Conservation (phyloP, 768 basidiomycete genomes). For the Boletus edulis region DNA sequence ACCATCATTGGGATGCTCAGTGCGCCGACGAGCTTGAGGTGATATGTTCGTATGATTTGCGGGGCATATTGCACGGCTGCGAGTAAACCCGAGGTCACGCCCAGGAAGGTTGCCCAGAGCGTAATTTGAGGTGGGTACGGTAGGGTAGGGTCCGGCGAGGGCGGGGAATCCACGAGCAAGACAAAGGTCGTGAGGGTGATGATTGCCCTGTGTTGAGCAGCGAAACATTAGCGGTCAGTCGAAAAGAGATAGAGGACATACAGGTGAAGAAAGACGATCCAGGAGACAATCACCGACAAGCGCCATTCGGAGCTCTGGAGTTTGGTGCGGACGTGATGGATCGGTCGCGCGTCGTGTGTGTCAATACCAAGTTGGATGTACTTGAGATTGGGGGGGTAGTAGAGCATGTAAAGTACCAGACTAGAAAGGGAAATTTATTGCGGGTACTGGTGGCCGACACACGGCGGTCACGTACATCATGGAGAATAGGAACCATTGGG, state of each 20-base stretch:
- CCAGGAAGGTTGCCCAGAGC: slow-evolving; percentile 85
- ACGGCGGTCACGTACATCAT: slow-evolving; percentile 60
- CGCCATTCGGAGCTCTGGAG: slow-evolving; percentile 70
- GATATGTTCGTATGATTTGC: slow-evolving; percentile 80
- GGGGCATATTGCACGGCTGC: slow-evolving; percentile 87
- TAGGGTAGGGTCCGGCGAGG: slow-evolving; percentile 33
- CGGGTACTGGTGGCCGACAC: not conserved
- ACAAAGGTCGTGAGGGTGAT: slow-evolving; percentile 59
- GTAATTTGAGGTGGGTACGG: slow-evolving; percentile 39
- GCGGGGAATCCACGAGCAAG: slow-evolving; percentile 48
- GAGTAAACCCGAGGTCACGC: slow-evolving; percentile 73
- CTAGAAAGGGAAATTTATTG: slow-evolving; percentile 38
- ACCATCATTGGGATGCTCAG: slow-evolving; percentile 95
- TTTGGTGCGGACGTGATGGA: slow-evolving; percentile 43
- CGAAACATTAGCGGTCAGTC: not conserved
- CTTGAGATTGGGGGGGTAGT: slow-evolving; percentile 86
- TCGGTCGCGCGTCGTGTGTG: slow-evolving; percentile 40
- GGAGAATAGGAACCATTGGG: slow-evolving; percentile 85
- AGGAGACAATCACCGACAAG: slow-evolving; percentile 71
- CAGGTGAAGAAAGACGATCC: slow-evolving; percentile 73
- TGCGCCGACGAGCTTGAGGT: slow-evolving; percentile 80
- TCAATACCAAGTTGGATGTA: slow-evolving; percentile 49
- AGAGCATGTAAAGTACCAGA: slow-evolving; percentile 86
- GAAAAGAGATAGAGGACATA: slow-evolving; percentile 34
- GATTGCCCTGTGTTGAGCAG: slow-evolving; percentile 30